Percentiles rank a stretch among this genome's conserved stretches.
phyloP scores from a whole-genome alignment of 1,284 basidiomycete species.

The Leccinum colubrinum region DNA sequence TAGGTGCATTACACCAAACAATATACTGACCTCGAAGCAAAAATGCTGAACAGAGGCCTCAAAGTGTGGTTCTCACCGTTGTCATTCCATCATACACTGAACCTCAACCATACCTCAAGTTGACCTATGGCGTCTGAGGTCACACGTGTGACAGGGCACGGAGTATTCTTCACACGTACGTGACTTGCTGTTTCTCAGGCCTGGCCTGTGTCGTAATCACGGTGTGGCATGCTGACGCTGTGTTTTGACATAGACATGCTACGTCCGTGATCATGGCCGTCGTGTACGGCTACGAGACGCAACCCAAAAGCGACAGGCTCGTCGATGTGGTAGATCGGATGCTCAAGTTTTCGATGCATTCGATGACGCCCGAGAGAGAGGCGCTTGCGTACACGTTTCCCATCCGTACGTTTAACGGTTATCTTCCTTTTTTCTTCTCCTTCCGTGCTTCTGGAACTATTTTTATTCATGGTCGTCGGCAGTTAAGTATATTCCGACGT shows the following conservation, averaged over 20 bases:
- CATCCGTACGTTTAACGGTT: background rate
- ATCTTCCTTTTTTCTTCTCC: background rate
- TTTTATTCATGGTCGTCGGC: background rate
- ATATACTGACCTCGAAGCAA: no score
- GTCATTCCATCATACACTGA: no score
- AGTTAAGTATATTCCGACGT: slow-evolving; percentile 11
- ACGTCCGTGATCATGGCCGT: slow-evolving; percentile 6
- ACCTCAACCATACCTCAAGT: no score
- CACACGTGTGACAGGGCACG: no score
- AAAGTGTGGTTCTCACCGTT: no score
- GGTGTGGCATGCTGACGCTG: background rate
- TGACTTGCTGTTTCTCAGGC: background rate
- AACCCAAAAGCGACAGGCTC: slow-evolving; percentile 1
- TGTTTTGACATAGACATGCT: background rate
- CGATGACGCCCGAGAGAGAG: slow-evolving; percentile 9
- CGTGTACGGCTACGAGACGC: slow-evolving; percentile 1
- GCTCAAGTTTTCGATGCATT: slow-evolving; percentile 1
- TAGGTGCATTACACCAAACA: no score
- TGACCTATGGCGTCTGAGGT: no score
- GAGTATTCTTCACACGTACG: slow-evolving; percentile 1
- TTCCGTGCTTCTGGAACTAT: background rate
- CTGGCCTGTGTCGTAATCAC: background rate
- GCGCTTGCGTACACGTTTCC: slow-evolving; percentile 3
- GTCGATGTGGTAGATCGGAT: slow-evolving; percentile 3
- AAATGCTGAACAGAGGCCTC: no score